Conservation (phyloP, 2,329 filamentous ascomycete genomes). For the Ophiocordyceps sinensis region DNA sequence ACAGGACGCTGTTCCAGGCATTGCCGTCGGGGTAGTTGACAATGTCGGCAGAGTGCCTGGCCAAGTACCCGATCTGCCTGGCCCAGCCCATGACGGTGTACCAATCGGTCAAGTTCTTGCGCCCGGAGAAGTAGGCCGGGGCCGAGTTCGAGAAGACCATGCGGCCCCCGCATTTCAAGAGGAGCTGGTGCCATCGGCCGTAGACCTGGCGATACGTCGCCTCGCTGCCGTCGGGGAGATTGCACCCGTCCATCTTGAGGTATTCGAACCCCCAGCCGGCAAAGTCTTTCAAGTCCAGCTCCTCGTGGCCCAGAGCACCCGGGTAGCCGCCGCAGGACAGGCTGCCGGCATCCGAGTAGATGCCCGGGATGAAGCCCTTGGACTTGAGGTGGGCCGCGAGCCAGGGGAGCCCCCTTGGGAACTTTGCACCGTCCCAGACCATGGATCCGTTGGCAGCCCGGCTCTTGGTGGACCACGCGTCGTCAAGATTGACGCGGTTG, state of each 20-base stretch:
- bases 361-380: constrained; percentile 27
- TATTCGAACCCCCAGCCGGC: constrained; percentile 22
- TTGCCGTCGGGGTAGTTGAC: constrained; percentile 24
- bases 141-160: constrained; percentile 30
- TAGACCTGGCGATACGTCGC: constrained; percentile 17
- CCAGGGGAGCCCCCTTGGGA: constrained; percentile 27
- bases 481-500: constrained; percentile 26
- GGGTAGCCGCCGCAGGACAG: constrained; percentile 28
- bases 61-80: constrained; percentile 23
- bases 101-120: constrained; percentile 25
- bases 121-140: constrained; percentile 26
- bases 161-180: constrained; percentile 18
- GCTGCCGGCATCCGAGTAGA: constrained; percentile 29
- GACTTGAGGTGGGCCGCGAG: constrained; percentile 21
- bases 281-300: constrained; percentile 24
- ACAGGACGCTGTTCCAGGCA: constrained; percentile 31
- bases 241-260: constrained; percentile 26
- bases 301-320: constrained; percentile 24
- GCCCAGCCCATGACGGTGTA: constrained; percentile 30
- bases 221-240: constrained; percentile 14
- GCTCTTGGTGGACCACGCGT: constrained; percentile 25
- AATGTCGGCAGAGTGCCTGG: constrained; percentile 27
- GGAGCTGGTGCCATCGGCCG: constrained; percentile 26
- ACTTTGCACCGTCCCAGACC: constrained; percentile 24
- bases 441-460: constrained; percentile 22